These are phyloP conservation scores for Sesbania bispinosa DNA, from an alignment of 306 rosid genomes.

Conservation along the genomic window DNA sequence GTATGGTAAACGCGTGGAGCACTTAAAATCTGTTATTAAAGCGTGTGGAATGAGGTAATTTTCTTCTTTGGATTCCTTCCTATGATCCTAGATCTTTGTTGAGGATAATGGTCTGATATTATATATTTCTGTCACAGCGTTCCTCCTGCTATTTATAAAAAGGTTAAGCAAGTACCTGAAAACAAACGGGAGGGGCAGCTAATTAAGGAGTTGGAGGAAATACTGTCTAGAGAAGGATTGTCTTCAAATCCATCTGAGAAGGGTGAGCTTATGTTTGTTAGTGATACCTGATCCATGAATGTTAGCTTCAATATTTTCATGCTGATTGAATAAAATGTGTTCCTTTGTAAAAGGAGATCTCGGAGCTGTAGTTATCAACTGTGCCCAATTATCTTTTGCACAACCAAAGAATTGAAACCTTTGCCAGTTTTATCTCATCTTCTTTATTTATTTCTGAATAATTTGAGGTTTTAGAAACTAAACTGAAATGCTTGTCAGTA, in stretches of 20 bases:
- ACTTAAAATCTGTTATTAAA: slow-evolving; percentile 84
- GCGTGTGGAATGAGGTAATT: slow-evolving; percentile 92
- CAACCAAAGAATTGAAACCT: background rate
- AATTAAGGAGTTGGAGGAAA: slow-evolving; percentile 82
- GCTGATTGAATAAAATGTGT: slow-evolving; percentile 17
- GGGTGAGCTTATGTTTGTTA: slow-evolving; percentile 48
- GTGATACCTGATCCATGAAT: background rate
- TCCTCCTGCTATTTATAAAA: slow-evolving; percentile 79
- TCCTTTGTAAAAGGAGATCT: background rate
- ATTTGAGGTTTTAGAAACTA: background rate
- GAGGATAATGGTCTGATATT: slow-evolving; percentile 28
- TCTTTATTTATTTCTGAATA: background rate
- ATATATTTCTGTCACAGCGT: slow-evolving; percentile 51
- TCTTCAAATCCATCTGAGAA: slow-evolving; percentile 83
- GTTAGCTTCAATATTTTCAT: slow-evolving; percentile 21
- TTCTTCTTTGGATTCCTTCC: slow-evolving; percentile 25
- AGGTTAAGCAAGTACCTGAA: slow-evolving; percentile 86
- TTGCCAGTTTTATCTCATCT: slow-evolving; percentile 6
- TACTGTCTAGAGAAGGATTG: slow-evolving; percentile 81
- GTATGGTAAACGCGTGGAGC: slow-evolving; percentile 87
- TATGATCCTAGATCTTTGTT: slow-evolving; percentile 21
- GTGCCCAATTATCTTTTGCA: background rate
- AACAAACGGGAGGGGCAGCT: slow-evolving; percentile 76
- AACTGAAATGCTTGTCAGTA: background rate
- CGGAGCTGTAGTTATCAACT: slow-evolving; percentile 13